Base-by-base conservation (phyloP, 306 rosid genomes). In the Cucumis hystrix region DNA sequence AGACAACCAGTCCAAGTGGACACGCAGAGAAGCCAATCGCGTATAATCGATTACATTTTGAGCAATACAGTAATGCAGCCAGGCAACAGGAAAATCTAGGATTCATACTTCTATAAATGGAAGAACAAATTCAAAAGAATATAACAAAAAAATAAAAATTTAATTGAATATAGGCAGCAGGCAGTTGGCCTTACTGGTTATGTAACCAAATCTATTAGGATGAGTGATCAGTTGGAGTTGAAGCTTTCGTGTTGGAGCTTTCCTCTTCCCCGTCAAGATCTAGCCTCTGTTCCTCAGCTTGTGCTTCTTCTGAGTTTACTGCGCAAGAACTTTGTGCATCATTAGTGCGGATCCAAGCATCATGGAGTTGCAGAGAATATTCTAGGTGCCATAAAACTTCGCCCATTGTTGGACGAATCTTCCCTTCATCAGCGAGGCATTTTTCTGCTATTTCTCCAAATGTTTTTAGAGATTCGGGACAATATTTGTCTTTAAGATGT, bases 321-420 rank as follows among this genome's bases (percentile, higher is more conserved):
- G 16, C 17, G 58, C 47, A 52, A 52, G 96, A 89, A 83, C 75
- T 61, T 33, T 82, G 90, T 13, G 57, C 79, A 45, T 37, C 84
- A 7, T 82, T 71, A 63, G 43, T 59, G 62, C 83, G 84, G 54
- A 89, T 78, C 99, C 99, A 91, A 55, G 99, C 96, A 86, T 90
- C 97, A 18, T 92, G 98, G 45, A 92, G 89, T 68, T 92, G 99
- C 85, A 92, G 78, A 56, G 89, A 88, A 83, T 91, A 88, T 77
- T 95, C 99, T 83, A 95, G 88, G 82, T 95, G 93, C 99, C 99
- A 92, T 47, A 92, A 69, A 65, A 95, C 96, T 78, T 95, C 96
- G 73, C 99, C 99, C 98, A 95, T 91, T 8, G 96, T 88, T 1
- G 99, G 98, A 62, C 98, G 88, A 71, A 78, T 88, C 84, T 88